Conservation (phyloP, 352 stramenopile species). For the Globisporangium acanthophoron region DNA sequence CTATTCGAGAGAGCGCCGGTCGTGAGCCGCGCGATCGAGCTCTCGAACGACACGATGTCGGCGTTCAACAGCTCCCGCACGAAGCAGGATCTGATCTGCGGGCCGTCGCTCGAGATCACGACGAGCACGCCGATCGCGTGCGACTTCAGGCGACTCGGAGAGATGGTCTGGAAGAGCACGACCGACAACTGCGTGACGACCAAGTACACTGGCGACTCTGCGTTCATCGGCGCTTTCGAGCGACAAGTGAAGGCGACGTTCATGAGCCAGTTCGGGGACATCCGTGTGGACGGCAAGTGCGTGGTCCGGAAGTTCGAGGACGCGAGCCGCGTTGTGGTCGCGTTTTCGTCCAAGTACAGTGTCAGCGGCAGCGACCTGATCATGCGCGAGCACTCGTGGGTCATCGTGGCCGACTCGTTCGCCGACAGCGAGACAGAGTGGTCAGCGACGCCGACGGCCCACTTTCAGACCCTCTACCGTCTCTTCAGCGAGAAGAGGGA, state of each 20-base stretch:
- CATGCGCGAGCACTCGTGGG: constrained; percentile 3
- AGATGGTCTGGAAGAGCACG: neutral
- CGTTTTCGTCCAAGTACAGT: neutral
- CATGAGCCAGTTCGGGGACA: neutral
- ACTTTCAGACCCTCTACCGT: constrained; percentile 7
- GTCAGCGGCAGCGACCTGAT: constrained; percentile 1
- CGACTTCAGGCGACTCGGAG: neutral
- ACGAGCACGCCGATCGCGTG: constrained; percentile 3
- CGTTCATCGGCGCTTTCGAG: neutral
- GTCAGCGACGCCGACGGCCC: neutral
- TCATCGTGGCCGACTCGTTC: constrained; percentile 1
- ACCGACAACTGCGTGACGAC: neutral
- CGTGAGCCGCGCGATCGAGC: constrained; percentile 1
- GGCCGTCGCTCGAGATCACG: constrained; percentile 4
- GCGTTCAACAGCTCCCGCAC: constrained; percentile 1
- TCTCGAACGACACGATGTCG: neutral
- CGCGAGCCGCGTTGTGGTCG: neutral
- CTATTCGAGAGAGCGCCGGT: neutral
- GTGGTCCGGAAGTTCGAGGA: constrained; percentile 8
- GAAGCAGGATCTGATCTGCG: constrained; percentile 1
- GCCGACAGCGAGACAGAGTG: neutral
- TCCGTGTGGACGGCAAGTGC: neutral
- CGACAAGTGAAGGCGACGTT: neutral
- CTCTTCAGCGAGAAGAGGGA: neutral
- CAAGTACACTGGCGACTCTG: neutral